Base-by-base conservation (phyloP, 177 flowering plant genomes). In the Vitis hybrid region DNA sequence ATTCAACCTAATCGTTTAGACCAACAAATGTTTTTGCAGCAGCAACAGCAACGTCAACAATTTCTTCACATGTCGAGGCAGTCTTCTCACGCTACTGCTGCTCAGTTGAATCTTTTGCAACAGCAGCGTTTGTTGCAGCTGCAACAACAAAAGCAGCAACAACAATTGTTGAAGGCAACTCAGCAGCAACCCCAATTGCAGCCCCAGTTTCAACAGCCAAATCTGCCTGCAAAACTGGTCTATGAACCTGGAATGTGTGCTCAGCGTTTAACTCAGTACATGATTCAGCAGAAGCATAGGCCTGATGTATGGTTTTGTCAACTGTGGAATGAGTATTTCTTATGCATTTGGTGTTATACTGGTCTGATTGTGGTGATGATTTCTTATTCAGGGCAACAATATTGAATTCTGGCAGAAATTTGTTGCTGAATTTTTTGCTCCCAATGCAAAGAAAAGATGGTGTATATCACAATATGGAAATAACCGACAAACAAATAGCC, bases 231-330 rank as follows among this genome's bases (percentile, higher is more conserved):
- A 2, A 94, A 89, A 77, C 86, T 94, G 2, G 83, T 73, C 8
- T 92, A 92, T 82, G 99, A 96, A 79, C 97, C 97, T 55, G 99
- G 99, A 60, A 92, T 68, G 82, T 88, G 99, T 76, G 98, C 98
- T 3, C 80, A 91, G 49, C 90, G 98, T 65, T 80, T 96, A 72
- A 94, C 95, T 13, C 90, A 79, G 70, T 96, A 90, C 68, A 94
- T 96, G 97, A 89, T 84, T 79, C 88, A 90, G 68, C 99, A 96
- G 65, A 97, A 90, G 78, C 95, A 83, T 51, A 90, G 98, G 65
- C 99, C 98, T 56, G 82, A 89, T 52, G 98, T 93, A 79, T 76
- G 90, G 20, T 66, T 16, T 59, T 55, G 49, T 51, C 20, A 10
- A 39, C 8, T 39, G 45, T 57, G 51, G 33, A 11, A 51, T 19